phyloP scores from a whole-genome alignment of 805 yeast genomes.

The baker's yeast (Saccharomyces cerevisiae) region DNA sequence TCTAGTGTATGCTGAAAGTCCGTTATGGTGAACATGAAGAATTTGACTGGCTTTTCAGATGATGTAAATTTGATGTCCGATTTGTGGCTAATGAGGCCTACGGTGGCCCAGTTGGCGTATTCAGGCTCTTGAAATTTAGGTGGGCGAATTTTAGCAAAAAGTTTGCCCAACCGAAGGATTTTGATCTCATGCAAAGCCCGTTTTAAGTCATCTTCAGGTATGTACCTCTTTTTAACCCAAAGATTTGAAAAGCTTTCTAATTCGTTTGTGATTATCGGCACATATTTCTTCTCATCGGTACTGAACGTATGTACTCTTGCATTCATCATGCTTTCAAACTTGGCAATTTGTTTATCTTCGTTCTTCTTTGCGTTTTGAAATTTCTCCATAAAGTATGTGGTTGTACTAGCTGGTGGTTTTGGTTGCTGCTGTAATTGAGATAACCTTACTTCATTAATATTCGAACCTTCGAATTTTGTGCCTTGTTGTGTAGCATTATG shows the following conservation, averaged over 20 bases:
- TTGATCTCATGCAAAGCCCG: slow-evolving; percentile 41
- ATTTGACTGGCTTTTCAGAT: slow-evolving; percentile 40
- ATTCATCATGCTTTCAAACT: slow-evolving; percentile 24
- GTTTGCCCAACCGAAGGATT: slow-evolving; percentile 47
- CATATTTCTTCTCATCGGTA: slow-evolving; percentile 14
- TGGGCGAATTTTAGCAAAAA: slow-evolving; percentile 57
- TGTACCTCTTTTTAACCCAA: slow-evolving; percentile 39
- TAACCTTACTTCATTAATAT: slow-evolving; percentile 9
- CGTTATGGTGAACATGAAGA: slow-evolving; percentile 53
- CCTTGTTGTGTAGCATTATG: neutral
- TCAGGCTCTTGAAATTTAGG: slow-evolving; percentile 64
- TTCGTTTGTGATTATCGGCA: slow-evolving; percentile 33
- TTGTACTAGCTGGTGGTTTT: slow-evolving; percentile 6
- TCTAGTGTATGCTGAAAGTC: slow-evolving; percentile 56
- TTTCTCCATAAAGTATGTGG: slow-evolving; percentile 30
- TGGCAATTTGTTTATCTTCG: slow-evolving; percentile 14
- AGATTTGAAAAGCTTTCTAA: slow-evolving; percentile 41
- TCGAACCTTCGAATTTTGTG: neutral
- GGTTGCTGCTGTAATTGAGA: neutral
- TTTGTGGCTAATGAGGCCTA: slow-evolving; percentile 62
- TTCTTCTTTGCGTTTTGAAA: slow-evolving; percentile 23
- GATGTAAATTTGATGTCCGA: slow-evolving; percentile 42
- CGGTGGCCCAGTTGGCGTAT: slow-evolving; percentile 67
- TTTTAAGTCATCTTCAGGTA: slow-evolving; percentile 32
- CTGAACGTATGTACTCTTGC: slow-evolving; percentile 36